These are phyloP conservation scores for Periconia digitata DNA, from an alignment of 2,329 filamentous ascomycete genomes.

Conservation along the genomic window DNA sequence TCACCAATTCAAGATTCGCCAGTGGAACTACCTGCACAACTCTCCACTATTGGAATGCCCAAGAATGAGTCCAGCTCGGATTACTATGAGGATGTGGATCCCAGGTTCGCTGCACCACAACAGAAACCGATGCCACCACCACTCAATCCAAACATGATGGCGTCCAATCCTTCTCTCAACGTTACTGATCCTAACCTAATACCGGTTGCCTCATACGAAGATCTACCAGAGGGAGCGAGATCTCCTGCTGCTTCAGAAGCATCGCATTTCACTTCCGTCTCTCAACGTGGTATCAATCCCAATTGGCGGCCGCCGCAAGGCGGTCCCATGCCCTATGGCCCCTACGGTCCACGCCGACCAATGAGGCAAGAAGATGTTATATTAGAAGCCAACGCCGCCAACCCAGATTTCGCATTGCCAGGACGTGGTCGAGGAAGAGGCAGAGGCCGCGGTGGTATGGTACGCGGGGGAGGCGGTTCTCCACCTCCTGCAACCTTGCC, in stretches of 20 bases:
- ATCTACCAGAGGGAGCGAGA: constrained; percentile 63
- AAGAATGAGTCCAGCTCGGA: constrained; percentile 45
- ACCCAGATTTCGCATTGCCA: constrained; percentile 83
- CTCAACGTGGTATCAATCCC: constrained; percentile 84
- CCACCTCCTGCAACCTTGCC: constrained; percentile 29
- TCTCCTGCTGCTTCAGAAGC: constrained; percentile 75
- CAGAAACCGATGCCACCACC: constrained; percentile 30
- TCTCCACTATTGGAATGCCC: constrained; percentile 25
- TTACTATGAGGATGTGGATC: constrained; percentile 94
- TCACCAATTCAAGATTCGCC: constrained; percentile 45
- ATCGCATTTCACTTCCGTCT: constrained; percentile 87
- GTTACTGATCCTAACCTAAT: constrained; percentile 38
- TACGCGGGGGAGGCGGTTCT: constrained; percentile 21
- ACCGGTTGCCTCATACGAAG: constrained; percentile 60
- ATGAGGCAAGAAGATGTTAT: constrained; percentile 68
- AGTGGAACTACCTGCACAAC: constrained; percentile 35
- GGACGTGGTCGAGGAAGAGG: constrained; percentile 41
- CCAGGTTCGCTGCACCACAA: constrained; percentile 69
- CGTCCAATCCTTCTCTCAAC: constrained; percentile 26
- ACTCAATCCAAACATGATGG: constrained; percentile 33
- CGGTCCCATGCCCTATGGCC: constrained; percentile 44
- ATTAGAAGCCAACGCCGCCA: constrained; percentile 62
- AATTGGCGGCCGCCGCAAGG: constrained; percentile 66
- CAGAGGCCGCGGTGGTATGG: constrained; percentile 30
- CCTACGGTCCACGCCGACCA: constrained; percentile 39